Conservation (phyloP, 1,284 basidiomycete species). For the Boletus mariae region DNA sequence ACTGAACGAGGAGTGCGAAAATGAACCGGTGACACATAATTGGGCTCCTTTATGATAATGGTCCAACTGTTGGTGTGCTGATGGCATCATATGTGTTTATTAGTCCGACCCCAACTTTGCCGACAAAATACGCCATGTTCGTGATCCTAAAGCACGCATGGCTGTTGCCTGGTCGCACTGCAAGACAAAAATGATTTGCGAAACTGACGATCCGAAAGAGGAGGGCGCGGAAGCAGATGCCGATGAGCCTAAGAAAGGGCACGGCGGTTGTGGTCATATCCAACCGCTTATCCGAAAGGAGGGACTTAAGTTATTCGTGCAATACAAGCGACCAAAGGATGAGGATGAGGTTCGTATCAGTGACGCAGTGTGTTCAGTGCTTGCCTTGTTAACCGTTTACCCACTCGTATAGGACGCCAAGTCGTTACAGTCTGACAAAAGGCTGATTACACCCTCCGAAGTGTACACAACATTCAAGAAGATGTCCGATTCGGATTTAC, state of each 20-base stretch:
- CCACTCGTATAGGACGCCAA: conserved; percentile 64
- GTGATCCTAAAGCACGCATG: conserved; percentile 87
- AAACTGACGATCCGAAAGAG: conserved; percentile 82
- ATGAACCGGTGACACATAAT: conserved; percentile 33
- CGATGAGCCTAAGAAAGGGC: conserved; percentile 78
- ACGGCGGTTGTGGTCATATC: conserved; percentile 92
- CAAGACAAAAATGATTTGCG: conserved; percentile 85
- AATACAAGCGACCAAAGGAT: conserved; percentile 90
- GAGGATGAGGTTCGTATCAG: conserved; percentile 81
- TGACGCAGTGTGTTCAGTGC: background rate
- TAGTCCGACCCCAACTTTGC: conserved; percentile 82
- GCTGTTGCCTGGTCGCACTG: conserved; percentile 81
- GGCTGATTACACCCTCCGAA: conserved; percentile 83
- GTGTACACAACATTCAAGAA: conserved; percentile 92
- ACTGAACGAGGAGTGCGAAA: conserved; percentile 88
- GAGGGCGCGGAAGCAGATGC: conserved; percentile 75
- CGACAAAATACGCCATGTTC: conserved; percentile 80
- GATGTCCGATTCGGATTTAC: conserved; percentile 88
- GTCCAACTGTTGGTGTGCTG: conserved; percentile 24
- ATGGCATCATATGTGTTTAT: conserved; percentile 35
- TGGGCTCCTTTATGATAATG: too few relatives aligned
- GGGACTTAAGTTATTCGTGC: conserved; percentile 92
- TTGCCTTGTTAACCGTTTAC: conserved; percentile 11
- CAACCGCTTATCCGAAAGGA: conserved; percentile 95
- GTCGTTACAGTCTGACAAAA: conserved; percentile 86